Evolutionary conservation across 2,329 filamentous ascomycete genomes (phyloP), one percentile per base, ranked within the genome.

Genomic region (Exophiala sp.): DNA sequence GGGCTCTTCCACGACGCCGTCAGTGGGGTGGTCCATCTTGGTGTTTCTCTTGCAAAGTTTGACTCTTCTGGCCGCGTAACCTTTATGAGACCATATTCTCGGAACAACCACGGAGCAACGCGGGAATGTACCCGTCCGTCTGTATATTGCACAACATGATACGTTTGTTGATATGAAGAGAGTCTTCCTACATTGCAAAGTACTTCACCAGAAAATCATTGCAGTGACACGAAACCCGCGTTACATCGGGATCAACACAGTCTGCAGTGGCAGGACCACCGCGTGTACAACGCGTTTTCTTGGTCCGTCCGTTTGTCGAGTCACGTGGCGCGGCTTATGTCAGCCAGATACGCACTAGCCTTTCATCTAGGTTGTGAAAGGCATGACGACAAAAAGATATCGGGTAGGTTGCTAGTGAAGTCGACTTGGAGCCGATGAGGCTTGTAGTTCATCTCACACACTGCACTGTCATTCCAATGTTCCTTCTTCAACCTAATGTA

Each of bases 81-180:
- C 45, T 39, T 36, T 39, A 45, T 8, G 29, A 53, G 48, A 35
- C 54, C 54, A 39, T 42, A 33, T 39, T 24, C 41, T 53, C 52
- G 57, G 57, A 51, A 44, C 47, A 33, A 49, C 53, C 43, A 47
- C 50, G 34, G 42, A 50, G 53, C 48, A 51, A 51, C 52, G 35
- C 53, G 45, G 57, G 14, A 56, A 34, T 16, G 21, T 50, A 47
- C 51, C 36, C 44, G 34, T 12, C 50, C 46, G 41, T 29, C 45
- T 42, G 50, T 38, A 43, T 35, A 52, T 51, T 52, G 57, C 52
- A 54, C 52, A 35, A 59, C 57, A 44, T 59, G 57, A 59, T 47
- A 52, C 47, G 44, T 54, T 54, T 46, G 43, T 21, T 55, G 54
- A 38, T 52, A 57, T 47, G 4, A 38, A n/a, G 12, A 38, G 16